Conservation (phyloP, 2,329 filamentous ascomycete genomes). For the Pleoardoris graminearum region DNA sequence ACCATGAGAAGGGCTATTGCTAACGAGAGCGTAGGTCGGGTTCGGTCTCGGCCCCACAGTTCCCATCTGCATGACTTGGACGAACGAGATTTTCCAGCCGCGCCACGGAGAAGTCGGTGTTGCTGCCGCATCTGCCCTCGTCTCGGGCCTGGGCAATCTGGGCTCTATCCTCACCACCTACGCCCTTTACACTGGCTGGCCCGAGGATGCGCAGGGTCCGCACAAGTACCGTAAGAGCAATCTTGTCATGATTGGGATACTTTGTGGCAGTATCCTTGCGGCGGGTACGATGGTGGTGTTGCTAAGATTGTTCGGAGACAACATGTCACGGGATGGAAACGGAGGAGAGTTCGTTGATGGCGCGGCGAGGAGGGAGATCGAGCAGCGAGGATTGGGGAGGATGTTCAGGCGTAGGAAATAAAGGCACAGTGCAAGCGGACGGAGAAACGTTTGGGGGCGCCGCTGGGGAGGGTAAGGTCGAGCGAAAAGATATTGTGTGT, state of each 20-base stretch:
- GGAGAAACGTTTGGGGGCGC: no score
- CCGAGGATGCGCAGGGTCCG: conserved; percentile 68
- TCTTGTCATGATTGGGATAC: conserved; percentile 83
- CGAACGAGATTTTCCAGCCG: conserved; percentile 84
- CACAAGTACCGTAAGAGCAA: conserved; percentile 81
- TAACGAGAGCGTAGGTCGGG: conserved; percentile 49
- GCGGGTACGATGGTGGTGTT: conserved; percentile 70
- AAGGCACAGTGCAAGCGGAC: no score
- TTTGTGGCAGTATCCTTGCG: conserved; percentile 75
- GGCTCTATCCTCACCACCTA: conserved; percentile 88
- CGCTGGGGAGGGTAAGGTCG: no score
- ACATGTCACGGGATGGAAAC: conserved; percentile 48
- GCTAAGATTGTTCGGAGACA: conserved; percentile 52
- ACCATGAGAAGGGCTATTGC: background rate
- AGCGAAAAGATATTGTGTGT: no score
- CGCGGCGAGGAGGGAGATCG: conserved; percentile 46
- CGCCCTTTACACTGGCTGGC: conserved; percentile 86
- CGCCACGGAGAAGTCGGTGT: conserved; percentile 91
- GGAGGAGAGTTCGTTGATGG: conserved; percentile 57
- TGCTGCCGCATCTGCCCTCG: conserved; percentile 80
- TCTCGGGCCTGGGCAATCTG: conserved; percentile 84
- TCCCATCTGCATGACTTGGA: conserved; percentile 93
- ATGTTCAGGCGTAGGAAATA: conserved; percentile 25
- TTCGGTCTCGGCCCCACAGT: conserved; percentile 90
- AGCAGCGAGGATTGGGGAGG: conserved; percentile 47